These are phyloP conservation scores for Epichloe gansuensis DNA, from an alignment of 2,329 filamentous ascomycete species.

Conservation along the genomic window DNA sequence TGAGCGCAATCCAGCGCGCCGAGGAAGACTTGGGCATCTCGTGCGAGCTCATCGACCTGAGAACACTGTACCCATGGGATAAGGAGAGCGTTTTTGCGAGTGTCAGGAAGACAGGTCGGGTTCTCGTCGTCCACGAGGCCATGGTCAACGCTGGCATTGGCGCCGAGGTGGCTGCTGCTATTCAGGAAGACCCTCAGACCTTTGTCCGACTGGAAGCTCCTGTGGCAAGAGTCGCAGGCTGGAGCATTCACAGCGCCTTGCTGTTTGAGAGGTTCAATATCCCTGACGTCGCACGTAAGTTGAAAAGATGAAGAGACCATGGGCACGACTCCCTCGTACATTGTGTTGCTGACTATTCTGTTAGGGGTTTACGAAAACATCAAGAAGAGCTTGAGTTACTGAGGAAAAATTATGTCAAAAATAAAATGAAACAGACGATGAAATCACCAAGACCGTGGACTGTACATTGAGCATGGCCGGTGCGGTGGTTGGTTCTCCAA, in stretches of 20 bases:
- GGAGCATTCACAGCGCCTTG: constrained; percentile 73
- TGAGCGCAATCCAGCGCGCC: constrained; percentile 61
- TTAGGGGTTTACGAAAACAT: constrained; percentile 61
- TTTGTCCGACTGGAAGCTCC: constrained; percentile 79
- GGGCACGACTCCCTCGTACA: not conserved
- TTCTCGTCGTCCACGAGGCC: constrained; percentile 81
- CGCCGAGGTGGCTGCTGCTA: constrained; percentile 76
- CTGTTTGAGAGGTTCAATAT: constrained; percentile 71
- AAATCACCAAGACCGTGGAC: not conserved
- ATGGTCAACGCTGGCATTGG: constrained; percentile 86
- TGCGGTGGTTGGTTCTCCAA: not conserved
- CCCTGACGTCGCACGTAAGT: constrained; percentile 79
- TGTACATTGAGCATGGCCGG: constrained; percentile 3
- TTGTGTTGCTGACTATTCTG: not conserved
- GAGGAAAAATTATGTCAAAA: not conserved
- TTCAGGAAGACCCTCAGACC: constrained; percentile 65
- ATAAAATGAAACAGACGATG: not conserved
- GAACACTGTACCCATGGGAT: constrained; percentile 89
- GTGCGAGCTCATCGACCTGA: constrained; percentile 75
- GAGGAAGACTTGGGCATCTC: constrained; percentile 63
- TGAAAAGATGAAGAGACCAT: not conserved
- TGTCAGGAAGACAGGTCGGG: constrained; percentile 75
- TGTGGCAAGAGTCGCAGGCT: constrained; percentile 75
- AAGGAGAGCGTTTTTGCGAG: constrained; percentile 67
- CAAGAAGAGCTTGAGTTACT: constrained; percentile 55